Base-by-base conservation (phyloP, 2,329 filamentous ascomycete species). In the Colletotrichum plurivorum region DNA sequence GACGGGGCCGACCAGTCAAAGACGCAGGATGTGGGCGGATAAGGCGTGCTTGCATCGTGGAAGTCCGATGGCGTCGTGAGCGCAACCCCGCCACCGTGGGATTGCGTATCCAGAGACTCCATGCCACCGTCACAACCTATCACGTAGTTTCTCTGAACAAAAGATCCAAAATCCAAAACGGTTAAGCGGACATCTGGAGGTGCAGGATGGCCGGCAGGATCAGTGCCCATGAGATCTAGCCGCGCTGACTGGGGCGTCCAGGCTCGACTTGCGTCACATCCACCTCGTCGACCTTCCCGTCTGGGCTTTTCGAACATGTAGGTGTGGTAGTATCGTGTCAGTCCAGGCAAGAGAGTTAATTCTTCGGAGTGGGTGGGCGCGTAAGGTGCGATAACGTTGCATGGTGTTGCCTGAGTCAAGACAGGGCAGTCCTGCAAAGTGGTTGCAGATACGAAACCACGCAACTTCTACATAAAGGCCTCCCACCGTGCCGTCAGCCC, bases 31-130 rank as follows among this genome's bases (percentile, higher is more conserved):
- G 3, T 2, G 3, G 16, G n/a, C 27, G 41, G 15, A 18, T 13
- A n/a, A 41, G 20, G n/a, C 39, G n/a, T n/a, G 13, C 9, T 6
- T 6, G n/a, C 5, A 12, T 22, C 20, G 53, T 68, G 53, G 20
- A 65, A 59, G n/a, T 65, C 65, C 53, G 65, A 41, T n/a, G 3
- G 15, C 12, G 20, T 48, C 12, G 5, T 16, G 43, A 48, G 46
- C 54, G 60, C 20, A 53, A 58, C 65, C 41, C 65, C 53, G 53
- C 65, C 60, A 16, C 22, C 5, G 53, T 41, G 31, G 60, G 65
- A 65, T 68, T 20, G 39, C n/a, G 18, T 48, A 18, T 53, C 60
- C 20, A 9, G 22, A 0, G 22, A 27, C 1, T 16, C 22, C 8
- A 3, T 16, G 55, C 7, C 18, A 10, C 13, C 7, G 0, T n/a